phyloP scores from a whole-genome alignment of 2,329 filamentous ascomycete species.

The Microdochium trichocladiopsis region DNA sequence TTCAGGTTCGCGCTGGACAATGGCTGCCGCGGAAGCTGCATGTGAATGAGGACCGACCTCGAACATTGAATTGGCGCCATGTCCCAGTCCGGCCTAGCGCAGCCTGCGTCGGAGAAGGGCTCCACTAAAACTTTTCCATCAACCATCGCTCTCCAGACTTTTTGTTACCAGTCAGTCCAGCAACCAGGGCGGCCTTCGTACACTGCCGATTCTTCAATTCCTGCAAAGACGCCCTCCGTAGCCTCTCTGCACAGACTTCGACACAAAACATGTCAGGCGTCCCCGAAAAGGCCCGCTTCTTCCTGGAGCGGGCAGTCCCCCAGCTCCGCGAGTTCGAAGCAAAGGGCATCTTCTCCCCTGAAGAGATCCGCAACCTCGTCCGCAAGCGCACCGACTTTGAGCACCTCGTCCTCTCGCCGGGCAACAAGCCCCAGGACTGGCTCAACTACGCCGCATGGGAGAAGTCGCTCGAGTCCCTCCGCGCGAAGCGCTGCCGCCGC shows the following conservation, averaged over 20 bases:
- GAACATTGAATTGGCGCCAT: neutral
- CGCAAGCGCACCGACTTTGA: slow-evolving; percentile 90
- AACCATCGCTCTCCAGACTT: neutral
- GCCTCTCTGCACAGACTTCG: neutral
- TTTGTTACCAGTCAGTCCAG: slow-evolving; percentile 4
- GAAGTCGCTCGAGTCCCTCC: slow-evolving; percentile 63
- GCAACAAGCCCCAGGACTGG: slow-evolving; percentile 71
- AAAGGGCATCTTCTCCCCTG: slow-evolving; percentile 84
- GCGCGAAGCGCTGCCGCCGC: slow-evolving; percentile 75
- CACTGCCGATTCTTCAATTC: too few relatives aligned
- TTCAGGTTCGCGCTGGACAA: too few relatives aligned
- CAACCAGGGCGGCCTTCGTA: too few relatives aligned
- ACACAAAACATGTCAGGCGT: slow-evolving; percentile 79
- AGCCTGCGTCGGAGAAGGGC: neutral
- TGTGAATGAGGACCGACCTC: neutral
- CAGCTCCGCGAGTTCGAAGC: slow-evolving; percentile 89
- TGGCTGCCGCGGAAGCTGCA: too few relatives aligned
- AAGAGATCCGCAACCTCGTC: slow-evolving; percentile 84
- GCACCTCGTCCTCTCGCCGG: slow-evolving; percentile 79
- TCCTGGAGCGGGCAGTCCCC: slow-evolving; percentile 84
- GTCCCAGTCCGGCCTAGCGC: neutral
- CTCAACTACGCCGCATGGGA: slow-evolving; percentile 75
- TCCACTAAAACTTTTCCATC: slow-evolving; percentile 3
- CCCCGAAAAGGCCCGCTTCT: slow-evolving; percentile 91
- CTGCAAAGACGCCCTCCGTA: too few relatives aligned